Conservation (phyloP, 768 basidiomycete species). For the Boletus rubroflammeus region DNA sequence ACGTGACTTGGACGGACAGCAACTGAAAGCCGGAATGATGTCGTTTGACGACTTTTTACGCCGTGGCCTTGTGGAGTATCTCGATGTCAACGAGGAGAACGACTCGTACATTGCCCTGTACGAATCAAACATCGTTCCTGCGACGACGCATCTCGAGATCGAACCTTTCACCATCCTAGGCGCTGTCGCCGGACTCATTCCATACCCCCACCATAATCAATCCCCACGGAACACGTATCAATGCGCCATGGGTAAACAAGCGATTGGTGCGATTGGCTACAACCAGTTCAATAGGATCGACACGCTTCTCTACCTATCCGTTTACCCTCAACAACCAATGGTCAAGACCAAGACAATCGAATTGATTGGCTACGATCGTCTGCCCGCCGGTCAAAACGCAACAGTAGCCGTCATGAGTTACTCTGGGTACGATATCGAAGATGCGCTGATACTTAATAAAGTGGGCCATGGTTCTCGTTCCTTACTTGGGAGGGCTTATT, state of each 20-base stretch:
- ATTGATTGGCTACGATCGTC: conserved; percentile 90
- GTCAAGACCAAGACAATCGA: conserved; percentile 99
- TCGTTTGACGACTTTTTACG: conserved; percentile 93
- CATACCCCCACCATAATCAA: conserved; percentile 99
- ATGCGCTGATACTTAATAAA: conserved; percentile 94
- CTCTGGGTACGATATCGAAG: conserved; percentile 99
- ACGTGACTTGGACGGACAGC: conserved; percentile 37
- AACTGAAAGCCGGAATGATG: conserved; percentile 72
- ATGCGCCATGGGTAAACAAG: conserved; percentile 99
- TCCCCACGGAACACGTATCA: conserved; percentile 99
- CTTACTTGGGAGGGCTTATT: conserved; percentile 2
- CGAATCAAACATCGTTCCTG: conserved; percentile 75
- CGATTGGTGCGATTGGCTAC: conserved; percentile 97
- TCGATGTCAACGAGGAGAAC: conserved; percentile 99
- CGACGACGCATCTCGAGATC: conserved; percentile 95
- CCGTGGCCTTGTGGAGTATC: conserved; percentile 92
- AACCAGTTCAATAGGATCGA: conserved; percentile 98
- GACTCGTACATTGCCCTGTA: conserved; percentile 95
- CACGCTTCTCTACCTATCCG: conserved; percentile 94
- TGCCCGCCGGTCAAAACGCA: conserved; percentile 98
- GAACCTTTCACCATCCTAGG: conserved; percentile 98
- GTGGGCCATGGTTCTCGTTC: conserved; percentile 35
- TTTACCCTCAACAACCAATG: conserved; percentile 99
- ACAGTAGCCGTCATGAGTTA: conserved; percentile 99
- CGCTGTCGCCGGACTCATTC: conserved; percentile 96